Percentiles rank a stretch among this genome's conserved stretches.
Conservation (phyloP, 805 yeast species). For the Saccharomycopsis sp. region DNA sequence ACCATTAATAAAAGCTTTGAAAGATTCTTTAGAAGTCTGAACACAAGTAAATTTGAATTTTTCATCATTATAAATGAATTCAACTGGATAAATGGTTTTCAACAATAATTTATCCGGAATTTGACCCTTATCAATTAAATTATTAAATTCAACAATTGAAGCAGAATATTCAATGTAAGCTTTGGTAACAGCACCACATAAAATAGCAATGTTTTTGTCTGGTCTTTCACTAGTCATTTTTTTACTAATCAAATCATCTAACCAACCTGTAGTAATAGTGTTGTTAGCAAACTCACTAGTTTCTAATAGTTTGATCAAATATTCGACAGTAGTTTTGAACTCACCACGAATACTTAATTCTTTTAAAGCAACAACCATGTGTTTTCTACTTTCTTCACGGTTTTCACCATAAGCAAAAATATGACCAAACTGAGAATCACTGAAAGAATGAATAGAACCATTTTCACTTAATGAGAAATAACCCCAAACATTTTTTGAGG, state of each 20-base stretch:
- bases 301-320: conserved; percentile 86
- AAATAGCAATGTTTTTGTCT: conserved; percentile 78
- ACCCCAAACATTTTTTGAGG: conserved; percentile 99
- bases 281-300: conserved; percentile 95
- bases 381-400: conserved; percentile 95
- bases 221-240: conserved; percentile 97
- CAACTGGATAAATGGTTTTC: conserved; percentile 84
- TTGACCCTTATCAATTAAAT: conserved; percentile 89
- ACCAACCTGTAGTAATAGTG: conserved; percentile 98
- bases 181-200: conserved; percentile 97
- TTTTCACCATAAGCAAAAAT: conserved; percentile 98
- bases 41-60: conserved; percentile 95
- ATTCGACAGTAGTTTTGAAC: conserved; percentile 96
- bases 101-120: conserved; percentile 75
- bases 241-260: conserved; percentile 89
- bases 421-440: conserved; percentile 98
- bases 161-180: conserved; percentile 75
- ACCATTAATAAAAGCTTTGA: conserved; percentile 88
- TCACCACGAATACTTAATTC: conserved; percentile 97
- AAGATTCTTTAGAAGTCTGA: conserved; percentile 74
- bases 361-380: conserved; percentile 97
- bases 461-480: conserved; percentile 94
- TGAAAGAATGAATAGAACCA: conserved; percentile 94
- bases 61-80: conserved; percentile 89
- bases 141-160: conserved; percentile 55